These are phyloP conservation scores for Lanmaoa pseudosensibilis DNA, from an alignment of 768 basidiomycete species.

Conservation along the genomic window DNA sequence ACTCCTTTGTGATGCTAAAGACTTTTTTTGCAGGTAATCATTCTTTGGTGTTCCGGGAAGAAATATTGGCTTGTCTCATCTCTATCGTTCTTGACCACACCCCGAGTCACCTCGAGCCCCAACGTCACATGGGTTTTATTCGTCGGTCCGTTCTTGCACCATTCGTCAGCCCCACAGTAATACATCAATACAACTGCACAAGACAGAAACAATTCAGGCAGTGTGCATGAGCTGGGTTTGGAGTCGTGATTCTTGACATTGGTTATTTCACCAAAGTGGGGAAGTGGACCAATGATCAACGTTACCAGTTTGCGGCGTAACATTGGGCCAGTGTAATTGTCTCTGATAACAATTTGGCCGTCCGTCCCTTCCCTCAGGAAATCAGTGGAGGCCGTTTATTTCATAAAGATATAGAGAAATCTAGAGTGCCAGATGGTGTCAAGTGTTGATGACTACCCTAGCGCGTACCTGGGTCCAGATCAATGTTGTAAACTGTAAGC, in stretches of 20 bases:
- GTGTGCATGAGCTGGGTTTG: constrained; percentile 16
- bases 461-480: neutral
- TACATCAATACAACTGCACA: neutral
- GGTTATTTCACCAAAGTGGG: neutral
- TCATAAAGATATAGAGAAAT: no score
- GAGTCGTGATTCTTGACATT: neutral
- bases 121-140: constrained; percentile 2
- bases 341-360: neutral
- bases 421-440: no score
- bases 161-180: neutral
- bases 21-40: constrained; percentile 5
- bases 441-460: no score
- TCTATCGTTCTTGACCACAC: no score
- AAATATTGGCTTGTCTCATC: neutral
- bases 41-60: neutral
- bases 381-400: no score
- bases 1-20: constrained; percentile 10
- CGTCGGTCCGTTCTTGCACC: constrained; percentile 1
- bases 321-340: neutral
- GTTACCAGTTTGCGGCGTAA: neutral
- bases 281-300: neutral
- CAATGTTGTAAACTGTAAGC: neutral
- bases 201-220: neutral
- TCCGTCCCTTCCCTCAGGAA: neutral
- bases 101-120: neutral